A percentile compares a stretch with the other conserved stretches of the same genome.
Conservation (phyloP, 768 basidiomycete genomes). For the Boletus patriciae region DNA sequence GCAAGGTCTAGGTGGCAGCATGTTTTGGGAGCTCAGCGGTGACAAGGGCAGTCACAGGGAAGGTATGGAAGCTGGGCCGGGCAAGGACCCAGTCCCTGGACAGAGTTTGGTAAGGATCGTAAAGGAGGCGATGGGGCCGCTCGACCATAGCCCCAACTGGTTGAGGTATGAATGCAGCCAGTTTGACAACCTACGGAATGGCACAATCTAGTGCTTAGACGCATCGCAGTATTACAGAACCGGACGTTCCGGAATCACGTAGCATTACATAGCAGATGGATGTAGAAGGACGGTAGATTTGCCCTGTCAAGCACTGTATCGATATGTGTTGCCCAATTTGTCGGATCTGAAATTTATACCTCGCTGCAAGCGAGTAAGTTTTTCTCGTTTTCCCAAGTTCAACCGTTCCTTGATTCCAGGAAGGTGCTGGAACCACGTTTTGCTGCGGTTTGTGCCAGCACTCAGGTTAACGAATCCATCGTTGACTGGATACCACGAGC, state of each 20-base stretch:
- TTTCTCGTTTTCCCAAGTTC: background rate
- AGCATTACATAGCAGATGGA: background rate
- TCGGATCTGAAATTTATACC: background rate
- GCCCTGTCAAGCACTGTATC: background rate
- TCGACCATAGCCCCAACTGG: conserved; percentile 80
- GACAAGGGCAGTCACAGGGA: conserved; percentile 72
- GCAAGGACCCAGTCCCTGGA: conserved; percentile 73
- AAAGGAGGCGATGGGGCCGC: conserved; percentile 72
- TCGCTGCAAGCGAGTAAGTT: background rate
- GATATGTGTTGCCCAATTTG: conserved; percentile 8
- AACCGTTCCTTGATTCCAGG: background rate
- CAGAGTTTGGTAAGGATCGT: conserved; percentile 71
- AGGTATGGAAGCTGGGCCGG: conserved; percentile 71
- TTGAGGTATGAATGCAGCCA: conserved; percentile 71
- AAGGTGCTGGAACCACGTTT: conserved; percentile 2
- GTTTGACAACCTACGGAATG: conserved; percentile 77
- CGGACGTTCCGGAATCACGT: background rate
- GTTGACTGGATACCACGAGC: conserved; percentile 10
- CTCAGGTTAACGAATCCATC: background rate
- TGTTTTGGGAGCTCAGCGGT: conserved; percentile 93
- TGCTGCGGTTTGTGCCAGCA: background rate
- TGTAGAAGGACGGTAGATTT: background rate
- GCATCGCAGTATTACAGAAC: background rate
- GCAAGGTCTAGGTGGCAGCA: conserved; percentile 81
- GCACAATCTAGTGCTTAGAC: conserved; percentile 44